These are phyloP conservation scores for Spiraea crenata DNA, from an alignment of 331 rosid species.

Conservation along the genomic window DNA sequence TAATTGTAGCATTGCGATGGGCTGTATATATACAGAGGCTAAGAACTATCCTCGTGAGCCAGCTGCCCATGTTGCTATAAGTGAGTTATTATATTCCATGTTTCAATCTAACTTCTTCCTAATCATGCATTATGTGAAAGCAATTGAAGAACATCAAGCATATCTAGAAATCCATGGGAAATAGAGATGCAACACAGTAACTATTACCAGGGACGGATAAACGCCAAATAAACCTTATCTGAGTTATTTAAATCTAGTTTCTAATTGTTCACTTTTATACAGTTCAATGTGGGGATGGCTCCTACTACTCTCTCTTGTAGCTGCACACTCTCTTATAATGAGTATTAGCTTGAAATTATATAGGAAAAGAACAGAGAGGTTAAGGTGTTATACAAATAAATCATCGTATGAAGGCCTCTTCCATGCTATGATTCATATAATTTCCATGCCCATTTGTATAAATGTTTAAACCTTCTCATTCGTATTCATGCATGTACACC, in stretches of 20 bases:
- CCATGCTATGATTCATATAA: not conserved
- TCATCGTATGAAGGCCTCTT: no score
- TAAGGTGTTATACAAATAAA: no score
- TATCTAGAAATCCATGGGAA: not conserved
- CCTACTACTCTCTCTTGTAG: no score
- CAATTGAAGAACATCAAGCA: not conserved
- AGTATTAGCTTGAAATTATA: no score
- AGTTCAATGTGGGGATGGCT: no score
- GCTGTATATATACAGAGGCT: slow-evolving; percentile 85
- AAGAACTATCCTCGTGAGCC: slow-evolving; percentile 98
- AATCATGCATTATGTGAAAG: slow-evolving; percentile 1
- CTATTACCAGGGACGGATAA: no score
- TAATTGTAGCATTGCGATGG: slow-evolving; percentile 81
- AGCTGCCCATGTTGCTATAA: slow-evolving; percentile 94
- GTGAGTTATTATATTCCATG: slow-evolving; percentile 49
- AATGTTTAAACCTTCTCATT: not conserved
- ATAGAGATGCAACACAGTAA: not conserved
- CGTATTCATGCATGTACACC: not conserved
- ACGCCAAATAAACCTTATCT: no score
- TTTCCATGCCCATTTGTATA: not conserved
- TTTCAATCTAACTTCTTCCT: slow-evolving; percentile 14
- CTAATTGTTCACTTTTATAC: no score
- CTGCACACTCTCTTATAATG: no score
- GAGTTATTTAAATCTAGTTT: no score
- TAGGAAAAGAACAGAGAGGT: no score